These are phyloP conservation scores for Grosmannia penicillata DNA, from an alignment of 2,329 filamentous ascomycete species.

Conservation along the genomic window DNA sequence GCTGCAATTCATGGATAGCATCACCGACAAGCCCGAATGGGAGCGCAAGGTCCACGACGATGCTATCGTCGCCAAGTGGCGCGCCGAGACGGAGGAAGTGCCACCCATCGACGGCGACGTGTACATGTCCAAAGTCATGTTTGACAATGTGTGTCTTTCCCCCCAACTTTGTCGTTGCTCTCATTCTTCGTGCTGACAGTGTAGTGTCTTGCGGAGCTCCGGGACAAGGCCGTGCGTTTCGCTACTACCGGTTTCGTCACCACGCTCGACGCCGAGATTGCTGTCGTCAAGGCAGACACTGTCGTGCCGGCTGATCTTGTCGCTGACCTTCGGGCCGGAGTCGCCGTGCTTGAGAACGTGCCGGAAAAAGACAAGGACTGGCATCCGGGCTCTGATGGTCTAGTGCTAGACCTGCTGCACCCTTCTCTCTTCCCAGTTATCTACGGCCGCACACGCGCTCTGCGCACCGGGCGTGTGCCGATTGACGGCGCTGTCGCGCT, in stretches of 20 bases:
- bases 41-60: constrained; percentile 20
- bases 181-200: neutral
- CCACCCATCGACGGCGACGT: constrained; percentile 2
- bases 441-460: constrained; percentile 18
- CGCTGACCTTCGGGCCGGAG: constrained; percentile 21
- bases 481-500: constrained; percentile 13
- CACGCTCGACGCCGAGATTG: constrained; percentile 23
- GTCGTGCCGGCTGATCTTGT: constrained; percentile 19
- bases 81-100: constrained; percentile 13
- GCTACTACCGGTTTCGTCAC: constrained; percentile 23
- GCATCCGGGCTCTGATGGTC: constrained; percentile 36
- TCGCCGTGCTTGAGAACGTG: constrained; percentile 27
- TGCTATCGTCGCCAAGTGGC: constrained; percentile 18
- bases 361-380: constrained; percentile 27
- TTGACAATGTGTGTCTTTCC: constrained; percentile 2
- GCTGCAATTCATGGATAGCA: constrained; percentile 18
- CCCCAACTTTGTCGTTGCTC: neutral
- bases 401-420: constrained; percentile 43
- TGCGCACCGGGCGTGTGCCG: constrained; percentile 19
- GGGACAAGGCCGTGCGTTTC: constrained; percentile 32
- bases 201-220: constrained; percentile 29
- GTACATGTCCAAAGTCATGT: constrained; percentile 8
- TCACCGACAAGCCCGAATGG: constrained; percentile 24
- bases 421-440: constrained; percentile 44
- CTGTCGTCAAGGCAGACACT: constrained; percentile 38